phyloP scores from a whole-genome alignment of 768 basidiomycete genomes.

The Boletus subparvulus region DNA sequence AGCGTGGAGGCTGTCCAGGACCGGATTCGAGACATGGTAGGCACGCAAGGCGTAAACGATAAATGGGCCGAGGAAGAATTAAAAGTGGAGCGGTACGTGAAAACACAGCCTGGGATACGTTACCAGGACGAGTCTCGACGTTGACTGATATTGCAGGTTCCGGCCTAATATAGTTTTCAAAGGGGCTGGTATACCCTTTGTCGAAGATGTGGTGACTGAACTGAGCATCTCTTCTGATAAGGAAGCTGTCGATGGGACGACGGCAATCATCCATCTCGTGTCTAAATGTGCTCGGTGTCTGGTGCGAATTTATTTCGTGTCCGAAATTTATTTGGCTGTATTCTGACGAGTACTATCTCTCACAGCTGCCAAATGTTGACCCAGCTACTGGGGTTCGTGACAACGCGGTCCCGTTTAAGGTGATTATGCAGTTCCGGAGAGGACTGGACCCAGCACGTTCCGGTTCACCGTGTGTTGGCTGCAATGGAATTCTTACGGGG shows the following conservation, averaged over 20 bases:
- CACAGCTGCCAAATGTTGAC: constrained; percentile 72
- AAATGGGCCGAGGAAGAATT: constrained; percentile 53
- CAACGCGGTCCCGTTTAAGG: constrained; percentile 72
- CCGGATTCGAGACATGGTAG: constrained; percentile 46
- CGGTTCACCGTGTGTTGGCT: constrained; percentile 63
- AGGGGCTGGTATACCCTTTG: constrained; percentile 64
- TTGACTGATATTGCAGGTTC: constrained; percentile 47
- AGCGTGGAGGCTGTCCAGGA: constrained; percentile 53
- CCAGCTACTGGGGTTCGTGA: constrained; percentile 64
- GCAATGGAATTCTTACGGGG: constrained; percentile 55
- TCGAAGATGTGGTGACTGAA: constrained; percentile 69
- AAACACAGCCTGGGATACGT: not conserved
- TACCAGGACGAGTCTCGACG: not conserved
- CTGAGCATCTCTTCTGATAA: constrained; percentile 47
- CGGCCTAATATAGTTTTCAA: constrained; percentile 72
- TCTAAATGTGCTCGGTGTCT: constrained; percentile 70
- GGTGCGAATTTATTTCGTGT: constrained; percentile 42
- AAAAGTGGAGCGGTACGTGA: constrained; percentile 56
- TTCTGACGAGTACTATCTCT: constrained; percentile 8
- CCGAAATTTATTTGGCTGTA: not conserved
- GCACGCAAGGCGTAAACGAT: constrained; percentile 47
- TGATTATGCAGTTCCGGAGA: constrained; percentile 68
- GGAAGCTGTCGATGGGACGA: constrained; percentile 17
- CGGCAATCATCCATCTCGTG: constrained; percentile 51
- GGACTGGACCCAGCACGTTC: constrained; percentile 51